These are phyloP conservation scores for Cynara cardunculus DNA, from an alignment of 129 eudicot species.

Conservation along the genomic window DNA sequence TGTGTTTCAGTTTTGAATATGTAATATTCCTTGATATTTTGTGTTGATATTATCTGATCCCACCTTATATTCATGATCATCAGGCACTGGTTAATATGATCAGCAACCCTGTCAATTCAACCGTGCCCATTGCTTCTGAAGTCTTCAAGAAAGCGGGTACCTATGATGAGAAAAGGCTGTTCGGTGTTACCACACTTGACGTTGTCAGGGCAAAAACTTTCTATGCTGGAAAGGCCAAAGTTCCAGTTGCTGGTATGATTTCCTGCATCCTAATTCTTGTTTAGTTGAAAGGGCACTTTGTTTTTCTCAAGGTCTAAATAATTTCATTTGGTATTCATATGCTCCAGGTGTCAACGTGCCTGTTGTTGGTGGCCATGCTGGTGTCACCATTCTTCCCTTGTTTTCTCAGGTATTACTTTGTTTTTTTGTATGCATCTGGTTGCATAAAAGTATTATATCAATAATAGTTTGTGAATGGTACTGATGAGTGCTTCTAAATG, in stretches of 20 bases:
- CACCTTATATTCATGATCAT: not conserved
- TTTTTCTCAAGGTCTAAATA: not conserved
- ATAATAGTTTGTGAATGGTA: slow-evolving; percentile 11
- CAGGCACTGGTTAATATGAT: slow-evolving; percentile 96
- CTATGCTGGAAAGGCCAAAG: slow-evolving; percentile 93
- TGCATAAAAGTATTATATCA: not conserved
- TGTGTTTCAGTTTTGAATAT: not conserved
- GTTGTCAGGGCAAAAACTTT: slow-evolving; percentile 96
- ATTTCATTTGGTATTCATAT: slow-evolving; percentile 4
- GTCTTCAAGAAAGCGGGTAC: slow-evolving; percentile 97
- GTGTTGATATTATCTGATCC: not conserved
- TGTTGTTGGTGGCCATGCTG: slow-evolving; percentile 99
- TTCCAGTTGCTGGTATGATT: slow-evolving; percentile 71
- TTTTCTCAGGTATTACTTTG: slow-evolving; percentile 74
- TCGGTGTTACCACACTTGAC: slow-evolving; percentile 98
- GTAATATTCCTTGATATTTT: not conserved
- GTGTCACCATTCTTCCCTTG: slow-evolving; percentile 93
- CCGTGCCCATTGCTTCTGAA: slow-evolving; percentile 98
- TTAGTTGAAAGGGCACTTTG: not conserved
- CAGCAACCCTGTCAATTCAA: slow-evolving; percentile 97
- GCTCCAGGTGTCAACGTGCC: slow-evolving; percentile 86
- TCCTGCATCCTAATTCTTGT: not conserved
- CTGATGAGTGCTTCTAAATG: slow-evolving; percentile 14
- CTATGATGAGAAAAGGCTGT: slow-evolving; percentile 75
- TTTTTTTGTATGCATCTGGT: not conserved